Evolutionary conservation across 2,329 filamentous ascomycete genomes (phyloP).

Genomic region (Ophiostoma quercus): DNA sequence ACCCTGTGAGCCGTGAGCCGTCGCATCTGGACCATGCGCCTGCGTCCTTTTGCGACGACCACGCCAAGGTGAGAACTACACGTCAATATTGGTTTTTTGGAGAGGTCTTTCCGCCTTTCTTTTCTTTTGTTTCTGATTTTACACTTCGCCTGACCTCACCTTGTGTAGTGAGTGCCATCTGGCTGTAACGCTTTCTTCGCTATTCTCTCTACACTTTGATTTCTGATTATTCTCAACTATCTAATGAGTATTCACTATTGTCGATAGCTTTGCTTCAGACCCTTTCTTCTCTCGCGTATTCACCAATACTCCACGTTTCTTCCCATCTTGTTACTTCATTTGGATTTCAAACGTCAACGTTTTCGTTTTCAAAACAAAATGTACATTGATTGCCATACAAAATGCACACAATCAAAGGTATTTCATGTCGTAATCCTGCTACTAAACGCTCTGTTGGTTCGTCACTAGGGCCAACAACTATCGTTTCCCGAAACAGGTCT

Average conservation of each 20-base stretch:
- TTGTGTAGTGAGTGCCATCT: too few relatives aligned
- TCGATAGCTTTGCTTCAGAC: background rate
- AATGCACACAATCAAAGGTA: background rate
- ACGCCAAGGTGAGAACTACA: background rate
- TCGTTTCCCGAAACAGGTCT: constrained; percentile 13
- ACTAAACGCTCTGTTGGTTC: background rate
- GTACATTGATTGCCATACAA: background rate
- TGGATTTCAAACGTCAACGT: background rate
- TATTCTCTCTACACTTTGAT: too few relatives aligned
- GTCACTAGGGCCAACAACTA: constrained; percentile 8
- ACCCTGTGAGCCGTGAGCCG: too few relatives aligned
- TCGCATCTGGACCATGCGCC: background rate
- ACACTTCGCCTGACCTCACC: too few relatives aligned
- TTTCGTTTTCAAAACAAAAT: background rate
- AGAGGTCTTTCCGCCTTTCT: background rate
- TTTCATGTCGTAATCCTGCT: too few relatives aligned
- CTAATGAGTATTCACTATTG: too few relatives aligned
- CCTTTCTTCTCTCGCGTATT: background rate
- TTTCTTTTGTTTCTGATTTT: background rate
- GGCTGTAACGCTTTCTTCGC: too few relatives aligned
- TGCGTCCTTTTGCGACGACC: background rate
- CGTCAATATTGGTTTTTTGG: constrained; percentile 1
- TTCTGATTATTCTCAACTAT: too few relatives aligned
- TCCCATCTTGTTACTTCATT: background rate
- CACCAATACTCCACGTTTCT: background rate